Evolutionary conservation across 2,329 filamentous ascomycete species (phyloP), one percentile per base, ranked within the genome.

Genomic region (Colletotrichum sidae): DNA sequence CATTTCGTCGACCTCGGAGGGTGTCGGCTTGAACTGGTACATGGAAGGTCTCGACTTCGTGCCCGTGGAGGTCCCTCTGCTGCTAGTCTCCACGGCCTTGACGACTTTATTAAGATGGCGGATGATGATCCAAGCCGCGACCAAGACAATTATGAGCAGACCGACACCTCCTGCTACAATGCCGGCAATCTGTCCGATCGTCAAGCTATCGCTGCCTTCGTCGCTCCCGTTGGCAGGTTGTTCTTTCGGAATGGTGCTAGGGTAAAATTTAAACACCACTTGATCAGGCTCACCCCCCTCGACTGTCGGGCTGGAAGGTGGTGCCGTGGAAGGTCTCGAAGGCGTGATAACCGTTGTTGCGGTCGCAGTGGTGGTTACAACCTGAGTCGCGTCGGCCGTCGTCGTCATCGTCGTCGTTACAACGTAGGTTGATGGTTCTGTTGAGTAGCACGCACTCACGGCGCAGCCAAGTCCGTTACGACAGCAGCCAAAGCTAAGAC

Each of bases 401-500:
- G 81, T 83, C 2, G 84, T 86, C 10, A 81, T 69, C 0, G 78
- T 77, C 41, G 78, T 74, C 1, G 80, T 81, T 7, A 82, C 71
- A 1, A 79, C 81, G n/a, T 78, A 74, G 0, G 84, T 86, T 1
- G 77, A 71, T 1, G 83, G 79, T 0, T 74, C 75, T 0, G 81
- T 84, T 1, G 80, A 76, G 64, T 84, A 88, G 70, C 86, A 89
- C 12, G 71, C 73, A 15, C 71, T 74, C 2, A 72, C 57, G 2
- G 79, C 85, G 69, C 86, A 89, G 34, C 73, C 81, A 78, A 84
- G 80, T 5, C 81, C 82, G 51, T 73, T 79, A 2, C 73, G 74
- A 70, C 86, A 89, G 68, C 86, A 88, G 0, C 86, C 86, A 62
- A 80, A 84, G 55, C 81, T 81, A 4, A 84, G 68, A 1, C 82